Conservation (phyloP, 1,139 yeast genomes). For the Wickerhamomyces sp. region DNA sequence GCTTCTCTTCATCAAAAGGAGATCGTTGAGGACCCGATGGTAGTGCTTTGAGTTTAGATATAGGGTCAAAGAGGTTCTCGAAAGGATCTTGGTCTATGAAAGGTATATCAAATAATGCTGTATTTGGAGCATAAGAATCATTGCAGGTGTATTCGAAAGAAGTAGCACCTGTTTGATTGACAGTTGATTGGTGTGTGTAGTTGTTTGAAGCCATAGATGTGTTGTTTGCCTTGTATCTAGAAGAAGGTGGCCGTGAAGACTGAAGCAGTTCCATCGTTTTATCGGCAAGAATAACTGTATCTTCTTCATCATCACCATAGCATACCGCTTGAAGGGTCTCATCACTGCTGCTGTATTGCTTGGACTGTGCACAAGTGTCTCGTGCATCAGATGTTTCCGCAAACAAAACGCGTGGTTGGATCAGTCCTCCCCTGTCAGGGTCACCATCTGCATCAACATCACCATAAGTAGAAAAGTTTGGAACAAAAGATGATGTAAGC, state of each 20-base stretch:
- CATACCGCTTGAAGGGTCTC: background rate
- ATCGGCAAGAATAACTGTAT: background rate
- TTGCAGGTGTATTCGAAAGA: background rate
- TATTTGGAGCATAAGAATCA: slow-evolving; percentile 1
- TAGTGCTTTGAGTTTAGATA: no score
- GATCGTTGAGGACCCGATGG: no score
- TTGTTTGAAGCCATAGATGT: background rate
- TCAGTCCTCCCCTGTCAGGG: no score
- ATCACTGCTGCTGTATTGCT: background rate
- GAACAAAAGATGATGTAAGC: background rate
- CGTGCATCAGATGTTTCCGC: background rate
- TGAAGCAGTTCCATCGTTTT: background rate
- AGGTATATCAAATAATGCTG: background rate
- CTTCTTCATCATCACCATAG: background rate
- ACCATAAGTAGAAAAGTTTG: background rate
- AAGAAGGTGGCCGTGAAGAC: background rate
- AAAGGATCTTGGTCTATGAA: background rate
- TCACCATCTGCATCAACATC: background rate
- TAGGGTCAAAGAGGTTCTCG: background rate
- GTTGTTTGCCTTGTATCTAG: background rate
- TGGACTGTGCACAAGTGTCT: background rate
- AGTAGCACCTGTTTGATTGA: background rate
- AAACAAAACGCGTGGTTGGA: background rate
- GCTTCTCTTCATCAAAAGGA: background rate
- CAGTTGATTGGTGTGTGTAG: background rate